Conservation (phyloP, 805 yeast species). For the Saccharomycopsis vini region DNA sequence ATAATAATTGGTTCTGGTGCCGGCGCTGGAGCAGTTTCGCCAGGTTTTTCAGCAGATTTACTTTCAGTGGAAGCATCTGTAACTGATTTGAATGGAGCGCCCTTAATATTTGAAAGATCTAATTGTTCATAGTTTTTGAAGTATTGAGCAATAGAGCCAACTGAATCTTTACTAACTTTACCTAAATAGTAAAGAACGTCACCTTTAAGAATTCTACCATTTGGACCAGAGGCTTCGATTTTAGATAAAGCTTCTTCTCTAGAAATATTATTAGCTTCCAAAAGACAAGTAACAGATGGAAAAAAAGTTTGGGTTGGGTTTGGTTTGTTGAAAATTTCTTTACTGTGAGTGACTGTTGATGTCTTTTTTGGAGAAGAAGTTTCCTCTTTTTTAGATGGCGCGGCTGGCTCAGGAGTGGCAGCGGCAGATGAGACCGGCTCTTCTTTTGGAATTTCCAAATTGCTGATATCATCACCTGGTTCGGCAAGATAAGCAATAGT, state of each 20-base stretch:
- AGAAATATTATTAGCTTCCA: conserved; percentile 55
- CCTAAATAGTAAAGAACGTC: conserved; percentile 85
- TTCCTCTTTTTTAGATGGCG: conserved; percentile 13
- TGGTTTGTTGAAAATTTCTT: conserved; percentile 35
- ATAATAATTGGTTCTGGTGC: conserved; percentile 30
- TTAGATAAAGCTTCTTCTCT: conserved; percentile 59
- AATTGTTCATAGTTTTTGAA: conserved; percentile 50
- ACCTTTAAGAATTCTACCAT: conserved; percentile 82
- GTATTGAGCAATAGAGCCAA: conserved; percentile 43
- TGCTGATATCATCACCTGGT: conserved; percentile 68
- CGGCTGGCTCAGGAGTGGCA: conserved; percentile 20
- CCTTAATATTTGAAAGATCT: conserved; percentile 62
- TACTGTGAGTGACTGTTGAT: conserved; percentile 13
- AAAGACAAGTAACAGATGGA: conserved; percentile 69
- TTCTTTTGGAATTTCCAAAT: conserved; percentile 50
- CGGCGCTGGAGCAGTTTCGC: conserved; percentile 19
- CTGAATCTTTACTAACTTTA: conserved; percentile 48
- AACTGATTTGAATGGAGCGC: conserved; percentile 26
- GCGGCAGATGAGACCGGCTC: conserved; percentile 22
- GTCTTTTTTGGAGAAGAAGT: too few species aligned
- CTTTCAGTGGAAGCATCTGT: conserved; percentile 20
- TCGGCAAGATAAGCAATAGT: conserved; percentile 89
- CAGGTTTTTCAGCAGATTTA: conserved; percentile 25
- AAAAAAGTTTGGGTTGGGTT: conserved; percentile 55
- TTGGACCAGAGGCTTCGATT: conserved; percentile 80